phyloP scores from a whole-genome alignment of 2,329 filamentous ascomycete species.

The Ceratocystiopsis minuta region DNA sequence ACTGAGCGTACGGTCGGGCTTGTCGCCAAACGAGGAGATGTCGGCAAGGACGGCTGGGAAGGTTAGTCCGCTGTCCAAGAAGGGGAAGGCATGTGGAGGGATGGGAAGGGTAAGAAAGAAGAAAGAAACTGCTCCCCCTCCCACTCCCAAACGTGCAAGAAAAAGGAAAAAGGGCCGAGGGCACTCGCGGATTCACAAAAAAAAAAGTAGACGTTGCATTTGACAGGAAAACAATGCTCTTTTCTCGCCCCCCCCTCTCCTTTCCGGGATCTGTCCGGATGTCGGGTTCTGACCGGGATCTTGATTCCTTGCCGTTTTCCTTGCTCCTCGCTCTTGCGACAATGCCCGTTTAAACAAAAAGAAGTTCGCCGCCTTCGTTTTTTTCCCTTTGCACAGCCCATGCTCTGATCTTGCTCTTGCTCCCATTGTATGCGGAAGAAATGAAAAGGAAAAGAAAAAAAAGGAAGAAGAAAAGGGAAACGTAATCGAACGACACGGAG shows the following conservation, averaged over 20 bases:
- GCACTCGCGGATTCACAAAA: slow-evolving; percentile 7
- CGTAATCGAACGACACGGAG: too few species aligned
- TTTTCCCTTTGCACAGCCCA: slow-evolving; percentile 2
- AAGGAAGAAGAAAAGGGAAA: not conserved
- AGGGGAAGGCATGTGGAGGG: not conserved
- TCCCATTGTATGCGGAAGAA: too few species aligned
- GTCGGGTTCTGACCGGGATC: not conserved
- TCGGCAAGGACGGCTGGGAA: slow-evolving; percentile 32
- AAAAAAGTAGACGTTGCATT: slow-evolving; percentile 7
- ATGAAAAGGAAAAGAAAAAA: slow-evolving; percentile 1
- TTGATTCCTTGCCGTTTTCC: not conserved
- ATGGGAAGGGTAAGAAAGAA: not conserved
- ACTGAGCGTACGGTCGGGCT: slow-evolving; percentile 74
- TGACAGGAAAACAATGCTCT: slow-evolving; percentile 5
- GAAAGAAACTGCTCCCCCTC: not conserved
- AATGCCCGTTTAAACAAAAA: slow-evolving; percentile 9
- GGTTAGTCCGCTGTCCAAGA: slow-evolving; percentile 12
- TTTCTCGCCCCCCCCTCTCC: not conserved
- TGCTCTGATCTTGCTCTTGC: not conserved
- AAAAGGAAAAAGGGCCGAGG: not conserved
- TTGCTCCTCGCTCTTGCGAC: slow-evolving; percentile 1
- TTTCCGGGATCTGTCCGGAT: too few species aligned
- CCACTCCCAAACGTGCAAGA: not conserved
- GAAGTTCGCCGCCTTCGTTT: not conserved
- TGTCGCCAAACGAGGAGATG: slow-evolving; percentile 30